phyloP scores from a whole-genome alignment of 2,329 filamentous ascomycete species.

The Ceratocystis ficicola region DNA sequence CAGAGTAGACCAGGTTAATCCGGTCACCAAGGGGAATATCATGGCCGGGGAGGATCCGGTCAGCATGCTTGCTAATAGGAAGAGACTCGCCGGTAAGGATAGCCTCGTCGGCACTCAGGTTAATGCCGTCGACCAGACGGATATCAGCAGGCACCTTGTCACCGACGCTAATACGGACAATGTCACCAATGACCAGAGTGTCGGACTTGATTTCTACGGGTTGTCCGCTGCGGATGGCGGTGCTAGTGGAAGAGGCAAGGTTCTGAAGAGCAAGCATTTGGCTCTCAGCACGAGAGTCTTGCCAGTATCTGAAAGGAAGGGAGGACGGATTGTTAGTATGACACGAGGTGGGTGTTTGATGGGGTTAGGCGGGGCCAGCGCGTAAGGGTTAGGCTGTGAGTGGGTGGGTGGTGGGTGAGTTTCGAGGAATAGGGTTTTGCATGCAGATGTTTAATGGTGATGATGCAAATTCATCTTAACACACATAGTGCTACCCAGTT shows the following conservation, averaged over 20 bases:
- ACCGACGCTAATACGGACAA: conserved; percentile 50
- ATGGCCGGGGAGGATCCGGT: conserved; percentile 40
- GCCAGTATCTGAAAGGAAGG: conserved; percentile 25
- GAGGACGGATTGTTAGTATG: conserved; percentile 1
- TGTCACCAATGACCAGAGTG: conserved; percentile 51
- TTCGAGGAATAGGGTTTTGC: too few relatives aligned
- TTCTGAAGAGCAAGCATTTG: conserved; percentile 50
- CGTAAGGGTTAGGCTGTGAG: not conserved
- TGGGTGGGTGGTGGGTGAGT: not conserved
- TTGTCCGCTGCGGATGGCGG: conserved; percentile 43
- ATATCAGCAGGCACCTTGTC: conserved; percentile 61
- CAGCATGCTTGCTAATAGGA: conserved; percentile 54
- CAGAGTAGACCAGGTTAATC: conserved; percentile 58
- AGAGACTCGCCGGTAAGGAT: conserved; percentile 62
- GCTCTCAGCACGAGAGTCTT: conserved; percentile 50
- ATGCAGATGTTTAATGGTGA: too few relatives aligned
- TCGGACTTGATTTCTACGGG: conserved; percentile 43
- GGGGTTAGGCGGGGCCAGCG: not conserved
- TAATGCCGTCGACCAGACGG: conserved; percentile 53
- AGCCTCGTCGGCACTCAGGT: conserved; percentile 64
- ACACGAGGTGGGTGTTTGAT: conserved; percentile 9
- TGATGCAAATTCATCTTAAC: not conserved
- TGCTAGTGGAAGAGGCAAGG: conserved; percentile 47
- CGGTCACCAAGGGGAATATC: conserved; percentile 55
- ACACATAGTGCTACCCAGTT: not conserved